phyloP scores from a whole-genome alignment of 108 stramenopile genomes.

The Nannochloropsis gaditana region DNA sequence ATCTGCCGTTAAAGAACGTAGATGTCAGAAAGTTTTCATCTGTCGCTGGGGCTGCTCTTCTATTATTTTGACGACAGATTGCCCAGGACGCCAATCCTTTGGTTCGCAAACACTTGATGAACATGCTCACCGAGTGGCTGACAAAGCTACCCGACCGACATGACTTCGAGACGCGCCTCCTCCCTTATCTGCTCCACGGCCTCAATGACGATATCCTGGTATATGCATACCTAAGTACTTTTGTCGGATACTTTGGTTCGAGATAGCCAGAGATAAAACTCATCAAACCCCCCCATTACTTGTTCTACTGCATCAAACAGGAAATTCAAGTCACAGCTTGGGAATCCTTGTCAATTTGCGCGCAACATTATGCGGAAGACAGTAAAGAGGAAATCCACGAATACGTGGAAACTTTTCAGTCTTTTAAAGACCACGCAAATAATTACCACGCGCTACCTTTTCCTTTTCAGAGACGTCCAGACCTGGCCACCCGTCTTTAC shows the following conservation, averaged over 20 bases:
- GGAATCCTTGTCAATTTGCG: constrained; percentile 57
- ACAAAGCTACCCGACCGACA: constrained; percentile 63
- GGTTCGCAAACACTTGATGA: constrained; percentile 56
- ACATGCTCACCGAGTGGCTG: constrained; percentile 60
- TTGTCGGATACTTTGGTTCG: background rate
- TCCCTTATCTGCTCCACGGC: constrained; percentile 67
- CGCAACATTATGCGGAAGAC: constrained; percentile 62
- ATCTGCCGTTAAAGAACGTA: background rate
- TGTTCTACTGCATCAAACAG: background rate
- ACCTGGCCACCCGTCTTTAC: constrained; percentile 65
- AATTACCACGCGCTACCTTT: constrained; percentile 58
- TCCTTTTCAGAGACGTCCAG: constrained; percentile 61
- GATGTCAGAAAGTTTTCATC: background rate
- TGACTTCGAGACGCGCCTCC: constrained; percentile 66
- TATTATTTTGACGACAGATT: constrained; percentile 18
- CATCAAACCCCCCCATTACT: background rate
- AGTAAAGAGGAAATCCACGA: constrained; percentile 66
- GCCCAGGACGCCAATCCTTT: constrained; percentile 47
- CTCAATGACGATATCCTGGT: constrained; percentile 53
- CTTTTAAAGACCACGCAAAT: constrained; percentile 68
- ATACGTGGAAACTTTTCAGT: constrained; percentile 25
- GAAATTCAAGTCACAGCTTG: constrained; percentile 32
- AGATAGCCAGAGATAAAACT: no score
- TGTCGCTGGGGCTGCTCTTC: background rate
- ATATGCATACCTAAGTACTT: constrained; percentile 22